Evolutionary conservation across 306 rosid genomes (phyloP).

Genomic region (Gastrolobium bilobum): DNA sequence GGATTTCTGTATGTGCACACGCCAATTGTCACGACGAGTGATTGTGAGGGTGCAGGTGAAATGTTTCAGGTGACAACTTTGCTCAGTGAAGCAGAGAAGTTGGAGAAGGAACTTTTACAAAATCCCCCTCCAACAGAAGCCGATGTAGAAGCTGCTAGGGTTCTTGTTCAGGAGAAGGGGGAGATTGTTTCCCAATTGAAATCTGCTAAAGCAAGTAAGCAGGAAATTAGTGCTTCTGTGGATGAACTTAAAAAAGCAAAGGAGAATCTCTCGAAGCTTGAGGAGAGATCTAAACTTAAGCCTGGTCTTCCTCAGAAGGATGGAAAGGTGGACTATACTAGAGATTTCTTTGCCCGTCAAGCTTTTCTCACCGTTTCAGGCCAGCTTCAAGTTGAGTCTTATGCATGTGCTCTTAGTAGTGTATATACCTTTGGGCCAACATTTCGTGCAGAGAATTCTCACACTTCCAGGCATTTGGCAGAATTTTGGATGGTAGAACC

Average conservation of each 20-base stretch:
- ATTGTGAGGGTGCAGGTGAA: slow-evolving; percentile 99
- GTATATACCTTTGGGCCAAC: slow-evolving; percentile 99
- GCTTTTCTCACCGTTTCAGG: slow-evolving; percentile 98
- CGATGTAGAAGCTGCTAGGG: slow-evolving; percentile 76
- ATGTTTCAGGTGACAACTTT: slow-evolving; percentile 99
- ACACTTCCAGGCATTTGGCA: slow-evolving; percentile 95
- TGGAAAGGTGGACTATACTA: slow-evolving; percentile 85
- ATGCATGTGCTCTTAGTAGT: slow-evolving; percentile 81
- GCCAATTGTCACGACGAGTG: slow-evolving; percentile 94
- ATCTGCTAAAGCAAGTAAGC: slow-evolving; percentile 73
- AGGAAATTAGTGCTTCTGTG: slow-evolving; percentile 72
- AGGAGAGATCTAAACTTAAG: slow-evolving; percentile 87
- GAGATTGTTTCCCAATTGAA: slow-evolving; percentile 76
- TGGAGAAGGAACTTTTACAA: slow-evolving; percentile 80
- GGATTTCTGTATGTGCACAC: slow-evolving; percentile 92
- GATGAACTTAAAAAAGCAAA: slow-evolving; percentile 76
- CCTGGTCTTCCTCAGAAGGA: slow-evolving; percentile 89
- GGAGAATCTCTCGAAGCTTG: slow-evolving; percentile 67
- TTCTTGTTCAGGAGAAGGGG: slow-evolving; percentile 76
- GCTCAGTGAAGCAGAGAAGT: slow-evolving; percentile 80
- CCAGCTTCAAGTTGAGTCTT: slow-evolving; percentile 95
- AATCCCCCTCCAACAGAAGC: slow-evolving; percentile 89
- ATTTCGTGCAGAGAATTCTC: slow-evolving; percentile 97
- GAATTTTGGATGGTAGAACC: slow-evolving; percentile 99
- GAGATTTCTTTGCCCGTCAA: slow-evolving; percentile 97